Conservation (phyloP, 2,329 filamentous ascomycete genomes). For the Orbilia quercus region DNA sequence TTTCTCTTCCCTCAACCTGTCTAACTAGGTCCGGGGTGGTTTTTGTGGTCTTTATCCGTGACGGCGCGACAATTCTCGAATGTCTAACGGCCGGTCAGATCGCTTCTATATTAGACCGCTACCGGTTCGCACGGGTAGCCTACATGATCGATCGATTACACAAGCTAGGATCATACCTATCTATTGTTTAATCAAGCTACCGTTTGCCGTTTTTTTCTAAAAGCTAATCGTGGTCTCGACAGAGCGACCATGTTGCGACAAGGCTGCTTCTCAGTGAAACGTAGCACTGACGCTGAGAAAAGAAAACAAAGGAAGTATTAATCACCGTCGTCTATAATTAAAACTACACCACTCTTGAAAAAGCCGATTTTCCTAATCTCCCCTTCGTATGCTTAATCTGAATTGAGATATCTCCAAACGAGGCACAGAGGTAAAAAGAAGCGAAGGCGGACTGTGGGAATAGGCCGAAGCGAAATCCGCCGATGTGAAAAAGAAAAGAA, state of each 20-base stretch:
- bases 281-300: constrained; percentile 41
- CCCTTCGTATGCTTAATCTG: constrained; percentile 31
- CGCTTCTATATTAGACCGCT: constrained; percentile 20
- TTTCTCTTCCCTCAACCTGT: constrained; percentile 8
- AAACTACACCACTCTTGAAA: no score
- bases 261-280: constrained; percentile 53
- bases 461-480: constrained; percentile 52
- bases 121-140: constrained; percentile 29
- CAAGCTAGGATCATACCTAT: constrained; percentile 34
- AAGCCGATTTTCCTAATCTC: not conserved
- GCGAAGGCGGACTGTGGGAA: constrained; percentile 38
- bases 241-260: constrained; percentile 46
- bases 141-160: constrained; percentile 54
- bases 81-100: constrained; percentile 45
- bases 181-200: not conserved
- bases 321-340: not conserved
- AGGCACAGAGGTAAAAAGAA: constrained; percentile 19
- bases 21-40: constrained; percentile 21
- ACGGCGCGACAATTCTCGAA: constrained; percentile 50
- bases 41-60: constrained; percentile 26
- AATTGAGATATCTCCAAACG: constrained; percentile 22
- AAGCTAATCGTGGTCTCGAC: no score
- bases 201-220: not conserved
- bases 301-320: not conserved
- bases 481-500: constrained; percentile 25